Evolutionary conservation across 1,139 yeast genomes (phyloP).

Genomic region (Lodderomyces metapsilosis): DNA sequence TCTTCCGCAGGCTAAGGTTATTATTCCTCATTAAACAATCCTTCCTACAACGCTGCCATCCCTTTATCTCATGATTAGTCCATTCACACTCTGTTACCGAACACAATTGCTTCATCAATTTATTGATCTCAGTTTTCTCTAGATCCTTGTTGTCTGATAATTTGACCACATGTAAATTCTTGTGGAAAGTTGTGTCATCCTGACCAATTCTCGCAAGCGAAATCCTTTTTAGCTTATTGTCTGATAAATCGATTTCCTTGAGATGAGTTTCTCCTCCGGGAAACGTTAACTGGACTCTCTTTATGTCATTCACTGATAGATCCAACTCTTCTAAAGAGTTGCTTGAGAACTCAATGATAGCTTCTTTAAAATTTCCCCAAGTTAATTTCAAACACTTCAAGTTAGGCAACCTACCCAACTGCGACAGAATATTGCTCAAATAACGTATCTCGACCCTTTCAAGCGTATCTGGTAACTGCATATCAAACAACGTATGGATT

Average conservation of each 20-base stretch:
- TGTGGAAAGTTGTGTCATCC: background rate
- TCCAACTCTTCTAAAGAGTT: background rate
- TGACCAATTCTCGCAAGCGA: background rate
- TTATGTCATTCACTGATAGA: background rate
- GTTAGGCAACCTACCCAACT: background rate
- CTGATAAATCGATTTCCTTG: background rate
- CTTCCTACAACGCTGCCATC: too few relatives aligned
- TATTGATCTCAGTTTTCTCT: too few relatives aligned
- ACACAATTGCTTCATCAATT: too few relatives aligned
- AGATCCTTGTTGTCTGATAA: background rate
- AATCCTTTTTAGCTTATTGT: background rate
- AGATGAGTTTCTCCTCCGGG: background rate
- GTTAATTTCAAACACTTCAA: background rate
- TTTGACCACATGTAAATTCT: background rate
- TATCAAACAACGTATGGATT: too few relatives aligned
- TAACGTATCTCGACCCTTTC: background rate
- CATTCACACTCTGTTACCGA: too few relatives aligned
- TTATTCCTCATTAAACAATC: too few relatives aligned
- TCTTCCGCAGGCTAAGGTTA: too few relatives aligned
- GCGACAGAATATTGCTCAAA: background rate
- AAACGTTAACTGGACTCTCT: background rate
- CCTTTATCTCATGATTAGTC: too few relatives aligned
- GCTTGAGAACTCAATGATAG: background rate
- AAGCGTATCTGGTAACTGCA: too few relatives aligned
- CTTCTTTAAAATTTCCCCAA: background rate